phyloP scores from a whole-genome alignment of 2,329 filamentous ascomycete species.

The Botrytis hyacinthi region DNA sequence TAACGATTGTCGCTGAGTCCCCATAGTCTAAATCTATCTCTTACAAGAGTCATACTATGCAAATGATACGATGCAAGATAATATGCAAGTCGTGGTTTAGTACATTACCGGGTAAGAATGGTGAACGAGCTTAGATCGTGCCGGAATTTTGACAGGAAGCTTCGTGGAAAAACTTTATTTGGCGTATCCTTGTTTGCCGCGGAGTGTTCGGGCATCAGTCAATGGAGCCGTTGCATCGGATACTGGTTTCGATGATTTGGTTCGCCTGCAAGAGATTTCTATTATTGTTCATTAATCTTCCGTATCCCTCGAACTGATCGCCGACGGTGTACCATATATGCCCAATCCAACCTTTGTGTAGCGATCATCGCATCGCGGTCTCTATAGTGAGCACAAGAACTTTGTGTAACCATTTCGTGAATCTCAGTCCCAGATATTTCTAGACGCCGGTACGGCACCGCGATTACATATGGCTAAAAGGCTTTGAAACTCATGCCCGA shows the following conservation, averaged over 20 bases:
- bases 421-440: background rate
- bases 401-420: background rate
- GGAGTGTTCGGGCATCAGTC: background rate
- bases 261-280: background rate
- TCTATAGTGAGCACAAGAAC: background rate
- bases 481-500: background rate
- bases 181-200: constrained; percentile 3
- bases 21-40: constrained; percentile 5
- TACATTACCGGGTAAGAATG: background rate
- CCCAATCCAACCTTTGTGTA: background rate
- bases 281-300: background rate
- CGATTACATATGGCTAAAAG: background rate
- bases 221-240: background rate
- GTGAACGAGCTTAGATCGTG: background rate
- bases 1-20: background rate
- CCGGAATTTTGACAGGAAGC: background rate
- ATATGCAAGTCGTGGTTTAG: background rate
- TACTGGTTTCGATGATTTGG: background rate
- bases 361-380: background rate
- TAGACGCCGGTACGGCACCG: background rate
- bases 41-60: background rate
- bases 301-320: background rate
- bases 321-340: background rate
- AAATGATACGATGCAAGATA: background rate
- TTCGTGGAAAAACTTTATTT: background rate